Evolutionary conservation across 2,329 filamentous ascomycete genomes (phyloP), one percentile per base, ranked within the genome.

Genomic region (Calonectria leucothoes): DNA sequence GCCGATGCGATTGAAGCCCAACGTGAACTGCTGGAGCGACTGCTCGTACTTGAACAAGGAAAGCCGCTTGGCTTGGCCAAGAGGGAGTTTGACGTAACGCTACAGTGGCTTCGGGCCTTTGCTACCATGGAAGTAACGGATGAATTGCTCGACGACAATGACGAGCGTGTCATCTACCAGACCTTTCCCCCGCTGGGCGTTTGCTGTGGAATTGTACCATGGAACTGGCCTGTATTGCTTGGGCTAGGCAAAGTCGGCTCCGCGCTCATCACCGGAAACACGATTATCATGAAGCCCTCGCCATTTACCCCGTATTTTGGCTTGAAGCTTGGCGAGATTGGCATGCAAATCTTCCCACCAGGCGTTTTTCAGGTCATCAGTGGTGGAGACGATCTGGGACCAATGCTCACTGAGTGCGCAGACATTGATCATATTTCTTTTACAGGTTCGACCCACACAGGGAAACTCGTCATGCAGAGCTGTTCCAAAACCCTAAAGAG

Each of bases 391-490:
- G 84, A 86, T 61, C 87, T 93, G 6, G 92, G 92, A 4, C 90
- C 89, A 0, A 87, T 86, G 86, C 81, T 93, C 64, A 92, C 90
- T 0, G n/a, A n/a, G n/a, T n/a, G n/a, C n/a, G n/a, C n/a, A n/a
- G n/a, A n/a, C n/a, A n/a, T n/a, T n/a, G n/a, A n/a, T 81, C 80
- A 92, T 85, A 89, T 93, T 79, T 88, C 86, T 76, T 93, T 93
- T 82, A 93, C 92, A 0, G 91, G 92, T 2, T 92, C 89, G 12
- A 90, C 86, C 11, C 85, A 86, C 0, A 92, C 90, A 0, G 91
- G 91, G 15, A 92, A 92, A 84, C 88, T 88, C 80, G 88, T 93
- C 67, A 89, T 92, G 86, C 87, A 87, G 70, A 87, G 86, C 23
- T 87, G 87, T 69, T 85, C 88, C 29, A 86, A 87, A 80, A 91